Conservation (phyloP, 257 asterid genomes). For the Nicotiana tabacum region DNA sequence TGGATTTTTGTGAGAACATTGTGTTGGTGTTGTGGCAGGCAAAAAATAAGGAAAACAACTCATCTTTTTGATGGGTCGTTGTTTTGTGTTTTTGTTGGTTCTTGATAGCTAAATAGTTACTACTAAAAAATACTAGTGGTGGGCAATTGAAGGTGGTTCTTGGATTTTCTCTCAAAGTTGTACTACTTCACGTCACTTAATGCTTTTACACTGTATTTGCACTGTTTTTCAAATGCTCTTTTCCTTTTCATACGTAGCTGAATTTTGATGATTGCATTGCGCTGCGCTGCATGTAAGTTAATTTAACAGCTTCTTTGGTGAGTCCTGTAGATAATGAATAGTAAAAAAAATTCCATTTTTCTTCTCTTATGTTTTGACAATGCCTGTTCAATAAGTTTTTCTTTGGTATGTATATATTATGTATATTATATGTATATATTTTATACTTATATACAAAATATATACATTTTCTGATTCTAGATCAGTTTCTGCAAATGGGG, state of each 20-base stretch:
- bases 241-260: neutral
- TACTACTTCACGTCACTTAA: constrained; percentile 1
- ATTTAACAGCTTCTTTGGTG: constrained; percentile 3
- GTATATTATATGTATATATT: too few species aligned
- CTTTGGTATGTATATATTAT: too few species aligned
- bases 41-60: constrained; percentile 43
- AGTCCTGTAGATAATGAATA: neutral
- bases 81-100: constrained; percentile 27
- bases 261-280: neutral
- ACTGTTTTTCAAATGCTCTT: neutral
- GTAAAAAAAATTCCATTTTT: neutral
- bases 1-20: constrained; percentile 60
- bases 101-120: neutral
- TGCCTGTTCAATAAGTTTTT: neutral
- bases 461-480: neutral
- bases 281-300: neutral
- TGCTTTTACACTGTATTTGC: constrained; percentile 23
- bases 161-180: constrained; percentile 26
- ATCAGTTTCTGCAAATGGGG: neutral
- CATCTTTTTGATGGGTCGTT: constrained; percentile 40
- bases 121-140: neutral
- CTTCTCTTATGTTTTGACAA: neutral
- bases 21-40: constrained; percentile 75
- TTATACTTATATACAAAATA: too few species aligned
- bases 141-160: constrained; percentile 11